These are phyloP conservation scores for Aspergillus alliaceus DNA, from an alignment of 2,329 filamentous ascomycete genomes.

Conservation along the genomic window DNA sequence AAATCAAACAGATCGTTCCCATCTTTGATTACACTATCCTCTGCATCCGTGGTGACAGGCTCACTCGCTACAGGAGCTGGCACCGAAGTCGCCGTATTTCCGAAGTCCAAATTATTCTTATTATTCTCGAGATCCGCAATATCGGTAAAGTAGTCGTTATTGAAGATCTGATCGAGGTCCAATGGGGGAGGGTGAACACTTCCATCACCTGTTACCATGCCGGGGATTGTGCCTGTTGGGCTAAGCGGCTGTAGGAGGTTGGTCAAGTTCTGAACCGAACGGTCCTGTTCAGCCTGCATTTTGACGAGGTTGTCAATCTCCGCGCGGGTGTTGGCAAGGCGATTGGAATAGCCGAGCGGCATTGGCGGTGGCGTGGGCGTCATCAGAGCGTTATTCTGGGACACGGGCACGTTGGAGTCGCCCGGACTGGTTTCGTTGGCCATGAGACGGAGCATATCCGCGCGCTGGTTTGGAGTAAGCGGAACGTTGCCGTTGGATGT, in stretches of 20 bases:
- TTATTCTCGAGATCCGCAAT: slow-evolving; percentile 34
- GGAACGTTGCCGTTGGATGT: slow-evolving; percentile 43
- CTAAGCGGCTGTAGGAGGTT: slow-evolving; percentile 75
- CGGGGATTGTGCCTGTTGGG: slow-evolving; percentile 76
- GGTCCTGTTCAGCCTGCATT: slow-evolving; percentile 75
- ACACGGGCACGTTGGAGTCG: slow-evolving; percentile 36
- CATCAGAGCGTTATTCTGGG: slow-evolving; percentile 57
- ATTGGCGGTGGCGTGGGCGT: slow-evolving; percentile 56
- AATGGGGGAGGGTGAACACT: slow-evolving; percentile 47
- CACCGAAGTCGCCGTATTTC: slow-evolving; percentile 18
- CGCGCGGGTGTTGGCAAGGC: slow-evolving; percentile 65
- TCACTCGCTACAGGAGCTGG: slow-evolving; percentile 20
- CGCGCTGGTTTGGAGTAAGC: slow-evolving; percentile 47
- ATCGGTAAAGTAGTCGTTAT: slow-evolving; percentile 57
- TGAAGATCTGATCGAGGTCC: slow-evolving; percentile 60
- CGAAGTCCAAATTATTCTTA: slow-evolving; percentile 25
- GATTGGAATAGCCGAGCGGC: slow-evolving; percentile 48
- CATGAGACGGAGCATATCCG: slow-evolving; percentile 49
- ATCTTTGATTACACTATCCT: slow-evolving; percentile 27
- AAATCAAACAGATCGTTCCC: slow-evolving; percentile 46
- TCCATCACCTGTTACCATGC: slow-evolving; percentile 50
- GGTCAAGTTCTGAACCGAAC: slow-evolving; percentile 72
- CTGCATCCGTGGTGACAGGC: slow-evolving; percentile 16
- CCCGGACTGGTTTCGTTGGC: slow-evolving; percentile 46
- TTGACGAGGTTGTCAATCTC: slow-evolving; percentile 78